Percentiles rank a stretch among this genome's conserved stretches.
These are phyloP conservation scores for Dianthus caryophyllus DNA, from an alignment of 148 eudicot species.

Conservation along the genomic window DNA sequence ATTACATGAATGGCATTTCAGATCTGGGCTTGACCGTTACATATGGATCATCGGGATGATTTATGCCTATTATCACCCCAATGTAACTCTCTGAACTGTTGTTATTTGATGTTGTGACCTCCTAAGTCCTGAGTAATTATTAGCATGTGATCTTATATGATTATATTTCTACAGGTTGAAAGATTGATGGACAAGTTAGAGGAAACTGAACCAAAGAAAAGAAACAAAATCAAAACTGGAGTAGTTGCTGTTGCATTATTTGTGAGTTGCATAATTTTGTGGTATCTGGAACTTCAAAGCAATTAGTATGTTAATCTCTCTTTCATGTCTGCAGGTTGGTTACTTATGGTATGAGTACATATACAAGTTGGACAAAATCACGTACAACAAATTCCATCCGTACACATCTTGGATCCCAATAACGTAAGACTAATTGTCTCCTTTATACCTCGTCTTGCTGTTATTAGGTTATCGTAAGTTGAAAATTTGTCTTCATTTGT, in stretches of 20 bases:
- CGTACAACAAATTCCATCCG: slow-evolving; percentile 93
- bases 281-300: slow-evolving; percentile 2
- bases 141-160: not conserved
- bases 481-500: too few relatives aligned
- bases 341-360: slow-evolving; percentile 89
- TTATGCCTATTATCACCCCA: slow-evolving; percentile 89
- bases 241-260: slow-evolving; percentile 47
- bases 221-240: slow-evolving; percentile 66
- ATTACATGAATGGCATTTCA: slow-evolving; percentile 92
- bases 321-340: slow-evolving; percentile 62
- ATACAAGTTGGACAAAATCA: slow-evolving; percentile 84
- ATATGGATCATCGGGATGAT: slow-evolving; percentile 98
- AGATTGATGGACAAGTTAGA: slow-evolving; percentile 92
- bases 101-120: too few relatives aligned
- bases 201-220: slow-evolving; percentile 72
- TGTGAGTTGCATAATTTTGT: slow-evolving; percentile 42
- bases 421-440: slow-evolving; percentile 46
- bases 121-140: too few relatives aligned
- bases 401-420: slow-evolving; percentile 99
- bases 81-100: slow-evolving; percentile 39
- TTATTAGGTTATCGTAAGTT: too few relatives aligned
- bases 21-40: slow-evolving; percentile 98
- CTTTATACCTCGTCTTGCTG: not conserved
- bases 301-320: slow-evolving; percentile 4
- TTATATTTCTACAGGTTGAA: slow-evolving; percentile 52